phyloP scores from a whole-genome alignment of 805 yeast genomes.

The Saitoella complicata region DNA sequence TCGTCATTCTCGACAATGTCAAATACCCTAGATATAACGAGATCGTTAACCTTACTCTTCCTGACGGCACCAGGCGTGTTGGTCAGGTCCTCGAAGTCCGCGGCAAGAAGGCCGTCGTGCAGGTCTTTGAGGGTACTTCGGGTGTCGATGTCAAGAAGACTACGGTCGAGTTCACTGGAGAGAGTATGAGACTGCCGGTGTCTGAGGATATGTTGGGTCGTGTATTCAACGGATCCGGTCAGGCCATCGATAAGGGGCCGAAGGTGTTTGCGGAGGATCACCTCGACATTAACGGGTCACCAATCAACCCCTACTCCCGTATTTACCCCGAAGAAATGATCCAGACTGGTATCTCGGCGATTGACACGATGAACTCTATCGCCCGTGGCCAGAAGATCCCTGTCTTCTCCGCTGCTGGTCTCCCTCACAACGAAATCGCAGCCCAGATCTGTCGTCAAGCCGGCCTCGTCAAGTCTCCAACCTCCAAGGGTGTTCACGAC shows the following conservation, averaged over 20 bases:
- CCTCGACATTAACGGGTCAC: slow-evolving; percentile 95
- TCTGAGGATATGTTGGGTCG: slow-evolving; percentile 96
- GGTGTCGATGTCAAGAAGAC: slow-evolving; percentile 98
- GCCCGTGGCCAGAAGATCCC: slow-evolving; percentile 99
- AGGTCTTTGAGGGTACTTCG: slow-evolving; percentile 97
- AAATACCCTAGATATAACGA: slow-evolving; percentile 85
- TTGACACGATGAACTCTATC: slow-evolving; percentile 98
- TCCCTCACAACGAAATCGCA: slow-evolving; percentile 98
- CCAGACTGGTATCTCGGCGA: slow-evolving; percentile 95
- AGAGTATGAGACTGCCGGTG: slow-evolving; percentile 81
- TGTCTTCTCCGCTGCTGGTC: slow-evolving; percentile 96
- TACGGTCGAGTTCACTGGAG: slow-evolving; percentile 91
- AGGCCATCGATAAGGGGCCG: slow-evolving; percentile 93
- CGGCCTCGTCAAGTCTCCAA: slow-evolving; percentile 87
- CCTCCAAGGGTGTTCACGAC: slow-evolving; percentile 89
- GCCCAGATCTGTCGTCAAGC: slow-evolving; percentile 99
- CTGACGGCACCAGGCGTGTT: slow-evolving; percentile 87
- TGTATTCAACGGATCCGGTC: slow-evolving; percentile 96
- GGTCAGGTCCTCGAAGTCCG: slow-evolving; percentile 98
- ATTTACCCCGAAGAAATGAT: slow-evolving; percentile 99
- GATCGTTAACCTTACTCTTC: slow-evolving; percentile 89
- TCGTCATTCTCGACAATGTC: slow-evolving; percentile 76
- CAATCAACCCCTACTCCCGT: slow-evolving; percentile 95
- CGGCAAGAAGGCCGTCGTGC: slow-evolving; percentile 94
- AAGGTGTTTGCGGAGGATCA: slow-evolving; percentile 97